A percentile compares a stretch with the other conserved stretches of the same genome.
Conservation (phyloP, 2,329 filamentous ascomycete genomes). For the Epichloe bromicola region DNA sequence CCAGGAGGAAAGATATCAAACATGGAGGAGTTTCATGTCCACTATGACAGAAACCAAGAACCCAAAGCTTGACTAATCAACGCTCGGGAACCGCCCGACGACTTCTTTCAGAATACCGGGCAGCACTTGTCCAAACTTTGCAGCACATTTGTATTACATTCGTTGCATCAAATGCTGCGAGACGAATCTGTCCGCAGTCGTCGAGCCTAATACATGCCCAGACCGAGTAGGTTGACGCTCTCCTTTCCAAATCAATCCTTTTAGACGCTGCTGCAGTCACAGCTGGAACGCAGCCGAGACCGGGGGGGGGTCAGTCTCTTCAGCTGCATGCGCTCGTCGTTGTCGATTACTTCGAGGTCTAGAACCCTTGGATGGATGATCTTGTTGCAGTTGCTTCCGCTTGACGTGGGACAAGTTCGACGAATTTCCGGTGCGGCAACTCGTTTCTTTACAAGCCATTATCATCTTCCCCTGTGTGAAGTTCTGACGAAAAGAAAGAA, state of each 20-base stretch:
- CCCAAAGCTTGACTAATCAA: background rate
- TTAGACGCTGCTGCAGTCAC: background rate
- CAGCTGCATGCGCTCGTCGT: background rate
- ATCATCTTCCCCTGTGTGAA: background rate
- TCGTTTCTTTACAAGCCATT: background rate
- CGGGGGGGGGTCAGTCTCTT: background rate
- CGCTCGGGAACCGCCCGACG: background rate
- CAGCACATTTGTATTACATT: background rate
- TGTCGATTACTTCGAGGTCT: background rate
- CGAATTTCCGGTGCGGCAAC: background rate
- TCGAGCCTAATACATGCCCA: background rate
- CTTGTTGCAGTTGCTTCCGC: too few species aligned
- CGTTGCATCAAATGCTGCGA: background rate
- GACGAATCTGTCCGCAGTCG: background rate
- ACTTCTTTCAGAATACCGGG: background rate
- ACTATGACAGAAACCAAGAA: background rate
- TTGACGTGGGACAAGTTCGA: background rate
- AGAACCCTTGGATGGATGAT: background rate
- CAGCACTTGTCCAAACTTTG: background rate
- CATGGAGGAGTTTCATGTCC: background rate
- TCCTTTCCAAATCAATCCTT: too few species aligned
- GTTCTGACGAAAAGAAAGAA: background rate
- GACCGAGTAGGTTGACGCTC: too few species aligned
- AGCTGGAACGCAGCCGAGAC: background rate
- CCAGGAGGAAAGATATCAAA: background rate